Evolutionary conservation across 2,329 filamentous ascomycete species (phyloP), one percentile per base, ranked within the genome.

Genomic region (Sclerotinia trifoliorum): DNA sequence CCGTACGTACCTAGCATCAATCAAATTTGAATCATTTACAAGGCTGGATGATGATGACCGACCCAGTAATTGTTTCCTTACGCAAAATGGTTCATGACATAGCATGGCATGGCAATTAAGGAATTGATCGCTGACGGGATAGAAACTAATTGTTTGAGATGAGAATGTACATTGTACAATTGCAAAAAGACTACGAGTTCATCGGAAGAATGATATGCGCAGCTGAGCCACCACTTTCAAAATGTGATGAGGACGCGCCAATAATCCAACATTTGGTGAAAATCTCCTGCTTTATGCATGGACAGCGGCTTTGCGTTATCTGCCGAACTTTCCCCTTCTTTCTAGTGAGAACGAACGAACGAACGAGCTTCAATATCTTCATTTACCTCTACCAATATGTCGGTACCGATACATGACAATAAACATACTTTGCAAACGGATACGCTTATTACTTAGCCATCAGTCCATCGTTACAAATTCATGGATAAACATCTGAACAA

Each of bases 241-340:
- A 58, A 57, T 57, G 42, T 32, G 39, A 60, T 15, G 24, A 60
- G 32, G 13, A 6, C 42, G 42, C 42, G 32, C 55, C 55, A 57
- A 57, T 56, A 57, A 57, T 56, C 55, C 55, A 57, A 42, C 55
- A 17, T 7, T 57, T 39, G 55, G 32, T 57, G 55, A 57, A 24
- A 39, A 42, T 42, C 55, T 57, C 32, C 42, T n/a, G 42, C 42
- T 61, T 46, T 61, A 32, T 46, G 42, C 42, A 61, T 48, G 15
- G 15, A 32, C 26, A 48, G 10, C 48, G 42, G 39, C 39, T 15
- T 42, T 42, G 39, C 39, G 15, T 56, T 15, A 56, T 56, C 54
- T 35, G n/a, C 54, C 54, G 54, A 56, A 52, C 11, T 35, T 56
- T 4, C 26, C 52, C 54, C 54, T 56, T 56, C 29, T n/a, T n/a